Base-by-base conservation (phyloP, 2,329 filamentous ascomycete species). In the Colletotrichum destructivum region DNA sequence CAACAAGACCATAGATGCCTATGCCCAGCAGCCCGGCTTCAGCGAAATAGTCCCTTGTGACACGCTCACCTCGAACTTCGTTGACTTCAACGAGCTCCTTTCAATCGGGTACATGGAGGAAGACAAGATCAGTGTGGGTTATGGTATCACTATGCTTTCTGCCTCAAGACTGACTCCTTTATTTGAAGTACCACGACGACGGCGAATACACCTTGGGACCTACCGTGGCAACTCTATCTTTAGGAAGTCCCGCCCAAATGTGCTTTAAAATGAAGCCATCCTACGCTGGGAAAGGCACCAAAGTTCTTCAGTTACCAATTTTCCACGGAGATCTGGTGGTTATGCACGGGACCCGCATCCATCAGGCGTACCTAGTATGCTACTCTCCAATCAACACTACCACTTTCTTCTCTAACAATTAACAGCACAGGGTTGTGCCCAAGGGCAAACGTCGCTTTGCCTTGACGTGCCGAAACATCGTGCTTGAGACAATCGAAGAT, bases 311-410 rank as follows among this genome's bases (percentile, higher is more conserved):
- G 6, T 75, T 88, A 0, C 74, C 77, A 1, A 80, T 93, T 4
- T 82, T 85, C 9, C 91, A 93, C 76, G 91, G 91, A 0, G 91
- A 93, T 76, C 86, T 92, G 13, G 84, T 90, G 2, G 81, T 92
- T 21, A 92, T 92, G 90, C 86, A 90, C 74, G 90, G 90, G 0
- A 81, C 81, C 0, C 80, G 82, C 0, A 88, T 93, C 15, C 91
- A 93, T 75, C 82, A 85, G 74, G 82, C 85, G 23, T 90, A 90
- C 66, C 89, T 92, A 74, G 86, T 86, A 74, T 73, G 81, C 78
- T 15, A 38, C 15, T 40, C 46, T 16, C 7, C 2, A 21, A 26
- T 51, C 23, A 5, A 3, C 4, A 3, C 7, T 31, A 35, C 15
- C 4, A n/a, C n/a, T n/a, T 13, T 4, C 9, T 1, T 26, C 61